These are phyloP conservation scores for Hirsutella thompsonii DNA, from an alignment of 2,329 filamentous ascomycete species.

Conservation along the genomic window DNA sequence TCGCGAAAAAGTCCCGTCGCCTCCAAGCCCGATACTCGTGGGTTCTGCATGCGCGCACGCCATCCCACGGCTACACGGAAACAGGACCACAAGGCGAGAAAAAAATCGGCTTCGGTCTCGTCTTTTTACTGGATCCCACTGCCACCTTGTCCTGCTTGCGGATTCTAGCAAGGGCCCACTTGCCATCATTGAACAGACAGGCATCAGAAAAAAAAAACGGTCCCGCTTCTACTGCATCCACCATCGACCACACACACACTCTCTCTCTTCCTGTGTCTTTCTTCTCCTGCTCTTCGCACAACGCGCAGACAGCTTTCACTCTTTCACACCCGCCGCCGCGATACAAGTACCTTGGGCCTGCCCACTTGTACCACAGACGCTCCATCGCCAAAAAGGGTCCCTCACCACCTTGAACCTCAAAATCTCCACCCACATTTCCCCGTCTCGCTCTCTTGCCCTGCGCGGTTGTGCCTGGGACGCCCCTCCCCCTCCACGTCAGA, in stretches of 20 bases:
- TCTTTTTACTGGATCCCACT: constrained; percentile 8
- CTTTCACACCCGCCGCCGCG: constrained; percentile 1
- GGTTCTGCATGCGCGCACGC: constrained; percentile 4
- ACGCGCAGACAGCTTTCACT: too few relatives aligned
- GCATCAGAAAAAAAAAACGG: constrained; percentile 10
- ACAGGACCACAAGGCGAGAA: constrained; percentile 4
- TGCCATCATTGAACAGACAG: constrained; percentile 11
- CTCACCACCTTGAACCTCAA: constrained; percentile 2
- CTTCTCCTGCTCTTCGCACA: neutral
- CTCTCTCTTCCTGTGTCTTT: neutral
- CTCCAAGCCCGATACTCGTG: constrained; percentile 2
- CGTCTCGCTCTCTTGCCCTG: constrained; percentile 9
- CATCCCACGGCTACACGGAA: constrained; percentile 5
- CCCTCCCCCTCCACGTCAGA: constrained; percentile 6
- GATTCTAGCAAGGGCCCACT: constrained; percentile 8
- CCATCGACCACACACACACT: neutral
- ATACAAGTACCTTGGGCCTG: constrained; percentile 2
- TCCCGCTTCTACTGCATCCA: constrained; percentile 8
- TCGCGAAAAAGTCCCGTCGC: constrained; percentile 1
- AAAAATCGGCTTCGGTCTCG: constrained; percentile 5
- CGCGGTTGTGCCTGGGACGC: constrained; percentile 10
- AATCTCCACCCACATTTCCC: constrained; percentile 7
- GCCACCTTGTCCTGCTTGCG: constrained; percentile 12
- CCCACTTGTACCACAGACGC: constrained; percentile 1
- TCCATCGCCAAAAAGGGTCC: constrained; percentile 2